Base-by-base conservation (phyloP, 2,329 filamentous ascomycete species). In the Thelonectria discophora region DNA sequence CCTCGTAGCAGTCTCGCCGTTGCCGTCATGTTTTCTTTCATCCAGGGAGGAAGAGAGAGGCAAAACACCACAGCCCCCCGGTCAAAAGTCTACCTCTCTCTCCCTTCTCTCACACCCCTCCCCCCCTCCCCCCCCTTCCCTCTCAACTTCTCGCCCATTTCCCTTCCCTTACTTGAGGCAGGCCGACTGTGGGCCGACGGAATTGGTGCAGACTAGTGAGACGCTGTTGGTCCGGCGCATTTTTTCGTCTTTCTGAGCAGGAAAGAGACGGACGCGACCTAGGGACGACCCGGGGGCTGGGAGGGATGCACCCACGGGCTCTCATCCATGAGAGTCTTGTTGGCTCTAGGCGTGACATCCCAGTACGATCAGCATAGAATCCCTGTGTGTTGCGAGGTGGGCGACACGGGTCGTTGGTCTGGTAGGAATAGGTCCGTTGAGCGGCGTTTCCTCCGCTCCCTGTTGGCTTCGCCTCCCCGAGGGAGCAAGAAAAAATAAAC, bases 251-350 rank as follows among this genome's bases (percentile, higher is more conserved):
- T n/a, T n/a, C n/a, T 63, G 66, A 65, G 45, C 13, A 59, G 40
- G 57, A 45, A 55, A n/a, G n/a, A n/a, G 37, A 56, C 55, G 55
- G 58, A 61, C 64, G 43, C 60, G 56, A 63, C 53, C 68, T 58
- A 69, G 66, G 68, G 63, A 63, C 65, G 63, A 62, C 56, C 63
- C 68, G 54, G 69, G 66, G 68, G 64, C 52, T 69, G 57, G 65
- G 61, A 66, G 63, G 5, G 58, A 58, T 67, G 65, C 64, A 67
- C 64, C 65, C 57, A 67, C 58, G 46, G 57, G 60, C 34, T 47
- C 27, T 8, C 27, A 30, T 27, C 27, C 27, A 30, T 27, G 11
- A 30, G 11, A 30, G 15, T 15, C 21, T 30, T 62, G 58, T 65
- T 63, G 65, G 66, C 65, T 70, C 65, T 50, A 58, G 21, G 48